Percentiles rank a stretch among this genome's conserved stretches.
phyloP scores from a whole-genome alignment of 345 rosid genomes.

The Viola odorata region DNA sequence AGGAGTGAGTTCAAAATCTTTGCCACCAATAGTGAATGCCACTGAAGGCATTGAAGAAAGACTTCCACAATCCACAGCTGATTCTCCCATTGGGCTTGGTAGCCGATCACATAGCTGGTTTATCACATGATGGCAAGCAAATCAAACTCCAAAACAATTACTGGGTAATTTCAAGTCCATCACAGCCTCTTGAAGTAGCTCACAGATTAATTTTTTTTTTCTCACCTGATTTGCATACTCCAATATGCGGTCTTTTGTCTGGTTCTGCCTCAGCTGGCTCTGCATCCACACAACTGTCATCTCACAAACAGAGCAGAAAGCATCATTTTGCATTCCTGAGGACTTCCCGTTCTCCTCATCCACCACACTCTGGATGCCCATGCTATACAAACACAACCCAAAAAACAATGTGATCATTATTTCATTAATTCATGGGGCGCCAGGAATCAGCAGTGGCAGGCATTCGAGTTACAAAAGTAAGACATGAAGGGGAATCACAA shows the following conservation, averaged over 20 bases:
- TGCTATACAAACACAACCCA: conserved; percentile 6
- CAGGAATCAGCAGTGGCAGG: background rate
- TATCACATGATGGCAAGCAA: background rate
- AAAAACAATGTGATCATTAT: background rate
- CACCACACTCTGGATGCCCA: conserved; percentile 23
- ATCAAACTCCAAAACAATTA: background rate
- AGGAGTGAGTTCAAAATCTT: conserved; percentile 16
- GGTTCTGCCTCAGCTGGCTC: conserved; percentile 20
- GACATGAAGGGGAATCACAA: background rate
- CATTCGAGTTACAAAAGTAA: background rate
- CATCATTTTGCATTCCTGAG: conserved; percentile 15
- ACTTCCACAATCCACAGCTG: conserved; percentile 24
- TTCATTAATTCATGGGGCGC: background rate
- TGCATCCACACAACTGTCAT: conserved; percentile 33
- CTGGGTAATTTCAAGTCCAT: background rate
- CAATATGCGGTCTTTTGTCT: conserved; percentile 20
- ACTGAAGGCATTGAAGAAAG: conserved; percentile 22
- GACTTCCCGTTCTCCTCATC: conserved; percentile 14
- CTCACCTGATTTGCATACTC: conserved; percentile 20
- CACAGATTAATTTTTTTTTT: background rate
- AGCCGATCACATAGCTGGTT: conserved; percentile 26
- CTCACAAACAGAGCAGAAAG: conserved; percentile 30
- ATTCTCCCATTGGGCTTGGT: conserved; percentile 23
- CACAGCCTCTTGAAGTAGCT: no score
- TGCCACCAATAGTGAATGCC: conserved; percentile 25